Conservation (phyloP, 2,329 filamentous ascomycete species). For the Colletotrichum musae region DNA sequence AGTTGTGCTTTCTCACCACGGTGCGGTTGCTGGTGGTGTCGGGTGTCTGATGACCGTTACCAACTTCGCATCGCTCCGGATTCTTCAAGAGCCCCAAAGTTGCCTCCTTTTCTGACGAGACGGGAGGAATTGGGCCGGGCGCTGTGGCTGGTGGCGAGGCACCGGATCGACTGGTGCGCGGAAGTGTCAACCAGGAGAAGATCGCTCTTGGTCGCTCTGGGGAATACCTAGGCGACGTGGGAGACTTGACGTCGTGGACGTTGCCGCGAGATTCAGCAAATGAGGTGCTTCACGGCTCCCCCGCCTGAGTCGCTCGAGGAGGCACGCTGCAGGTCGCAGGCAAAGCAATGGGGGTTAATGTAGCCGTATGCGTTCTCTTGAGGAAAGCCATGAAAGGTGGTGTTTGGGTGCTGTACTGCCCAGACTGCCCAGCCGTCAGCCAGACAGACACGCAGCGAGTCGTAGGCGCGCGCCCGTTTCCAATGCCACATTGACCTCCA, state of each 20-base stretch:
- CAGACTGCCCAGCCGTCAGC: not conserved
- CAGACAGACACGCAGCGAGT: not conserved
- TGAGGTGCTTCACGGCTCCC: not conserved
- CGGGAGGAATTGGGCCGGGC: not conserved
- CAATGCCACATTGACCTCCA: slow-evolving; percentile 1
- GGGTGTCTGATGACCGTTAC: not conserved
- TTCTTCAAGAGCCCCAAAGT: not conserved
- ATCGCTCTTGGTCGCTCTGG: not conserved
- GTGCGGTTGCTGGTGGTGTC: not conserved
- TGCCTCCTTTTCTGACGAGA: slow-evolving; percentile 14
- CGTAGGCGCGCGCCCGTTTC: slow-evolving; percentile 8
- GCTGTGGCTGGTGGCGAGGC: not conserved
- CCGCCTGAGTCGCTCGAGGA: not conserved
- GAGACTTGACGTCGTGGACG: slow-evolving; percentile 2
- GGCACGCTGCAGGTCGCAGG: not conserved
- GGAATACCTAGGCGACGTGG: not conserved
- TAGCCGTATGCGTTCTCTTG: not conserved
- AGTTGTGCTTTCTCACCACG: not conserved
- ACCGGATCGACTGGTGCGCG: not conserved
- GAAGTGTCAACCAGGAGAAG: slow-evolving; percentile 5
- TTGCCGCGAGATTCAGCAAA: not conserved
- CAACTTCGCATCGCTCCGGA: not conserved
- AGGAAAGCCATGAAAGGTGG: not conserved
- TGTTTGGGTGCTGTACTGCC: not conserved
- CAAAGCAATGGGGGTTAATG: not conserved